These are phyloP conservation scores for Cystofilobasidium macerans DNA, from an alignment of 768 basidiomycete species.

Conservation along the genomic window DNA sequence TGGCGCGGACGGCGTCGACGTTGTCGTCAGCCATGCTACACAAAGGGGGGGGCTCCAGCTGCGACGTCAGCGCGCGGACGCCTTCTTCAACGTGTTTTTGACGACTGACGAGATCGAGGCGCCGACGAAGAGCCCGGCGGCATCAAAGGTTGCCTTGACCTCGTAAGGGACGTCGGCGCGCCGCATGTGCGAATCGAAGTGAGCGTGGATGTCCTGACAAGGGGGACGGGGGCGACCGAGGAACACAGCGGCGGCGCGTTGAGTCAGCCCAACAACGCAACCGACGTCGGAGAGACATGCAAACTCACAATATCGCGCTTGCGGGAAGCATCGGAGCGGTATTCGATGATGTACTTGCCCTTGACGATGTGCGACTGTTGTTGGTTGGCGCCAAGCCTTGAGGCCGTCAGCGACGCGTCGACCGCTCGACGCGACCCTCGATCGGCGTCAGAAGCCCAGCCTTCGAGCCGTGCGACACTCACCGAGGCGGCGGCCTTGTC, in stretches of 20 bases:
- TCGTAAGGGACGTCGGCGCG: slow-evolving; percentile 13
- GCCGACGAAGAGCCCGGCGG: slow-evolving; percentile 13
- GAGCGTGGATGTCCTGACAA: slow-evolving; percentile 17
- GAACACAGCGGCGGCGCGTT: too few relatives aligned
- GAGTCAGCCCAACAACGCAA: too few relatives aligned
- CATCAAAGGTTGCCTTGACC: slow-evolving; percentile 7
- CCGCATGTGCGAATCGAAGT: slow-evolving; percentile 23
- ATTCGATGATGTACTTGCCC: slow-evolving; percentile 9
- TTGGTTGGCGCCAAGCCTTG: background rate
- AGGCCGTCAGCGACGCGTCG: background rate
- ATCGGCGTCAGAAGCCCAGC: background rate
- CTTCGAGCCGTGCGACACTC: background rate
- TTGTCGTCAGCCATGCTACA: slow-evolving; percentile 4
- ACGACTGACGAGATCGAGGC: slow-evolving; percentile 8
- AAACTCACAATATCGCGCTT: background rate
- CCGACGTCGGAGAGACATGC: too few relatives aligned
- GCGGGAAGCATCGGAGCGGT: background rate
- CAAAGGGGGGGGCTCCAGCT: too few relatives aligned
- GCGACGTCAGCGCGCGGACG: too few relatives aligned
- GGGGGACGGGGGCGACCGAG: too few relatives aligned
- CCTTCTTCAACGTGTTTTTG: too few relatives aligned
- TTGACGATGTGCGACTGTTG: background rate
- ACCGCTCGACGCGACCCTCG: too few relatives aligned
- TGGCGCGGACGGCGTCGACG: background rate
- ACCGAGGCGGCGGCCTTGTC: background rate